Base-by-base conservation (phyloP, 192 early-diverging fungal species). In the Coemansia furcata region DNA sequence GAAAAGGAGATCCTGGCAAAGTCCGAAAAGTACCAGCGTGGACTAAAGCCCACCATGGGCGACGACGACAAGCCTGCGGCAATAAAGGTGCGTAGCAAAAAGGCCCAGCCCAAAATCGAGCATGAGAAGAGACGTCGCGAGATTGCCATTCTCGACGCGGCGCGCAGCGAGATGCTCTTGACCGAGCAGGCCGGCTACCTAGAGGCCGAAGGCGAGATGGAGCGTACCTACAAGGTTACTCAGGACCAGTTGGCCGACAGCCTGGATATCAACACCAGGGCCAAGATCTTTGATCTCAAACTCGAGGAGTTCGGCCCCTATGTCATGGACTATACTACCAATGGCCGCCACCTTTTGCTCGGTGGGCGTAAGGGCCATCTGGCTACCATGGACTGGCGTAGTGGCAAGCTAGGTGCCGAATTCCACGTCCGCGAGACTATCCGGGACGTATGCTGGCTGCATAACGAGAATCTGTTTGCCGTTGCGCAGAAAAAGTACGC, bases 401-500 rank as follows among this genome's bases (percentile, higher is more conserved):
- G 69, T 36, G 90, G 89, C n/a, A 87, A 80, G 35, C 78, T 95
- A 21, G 86, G 74, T 11, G 89, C 86, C 71, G 96, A 98, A 69
- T 62, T 95, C 38, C 92, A 97, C 65, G 80, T 98, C 40, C 88
- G 86, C 36, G 96, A 98, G 76, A 93, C 93, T 3, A 86, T 96
- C 0, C 89, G 94, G 29, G 95, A 95, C 84, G 94, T 95, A 62
- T 88, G 85, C 35, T 98, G 95, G 95, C 89, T 98, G 46, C 96
- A 98, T 68, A 95, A 98, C 80, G 89, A 97, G 81, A 93, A 85
- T 21, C 71, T 97, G 84, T 93, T 96, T 76, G 96, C 96, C 11
- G 94, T 90, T 32, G 96, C 96, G 21, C 96, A 98, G 86, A 96
- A 97, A 74, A 90, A 93, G 78, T 90, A 94, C 67, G 94, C 90